Percentiles rank a stretch among this genome's conserved stretches.
These are phyloP conservation scores for Hyaloscypha hepaticicola DNA, from an alignment of 495 filamentous ascomycete species.

Conservation along the genomic window DNA sequence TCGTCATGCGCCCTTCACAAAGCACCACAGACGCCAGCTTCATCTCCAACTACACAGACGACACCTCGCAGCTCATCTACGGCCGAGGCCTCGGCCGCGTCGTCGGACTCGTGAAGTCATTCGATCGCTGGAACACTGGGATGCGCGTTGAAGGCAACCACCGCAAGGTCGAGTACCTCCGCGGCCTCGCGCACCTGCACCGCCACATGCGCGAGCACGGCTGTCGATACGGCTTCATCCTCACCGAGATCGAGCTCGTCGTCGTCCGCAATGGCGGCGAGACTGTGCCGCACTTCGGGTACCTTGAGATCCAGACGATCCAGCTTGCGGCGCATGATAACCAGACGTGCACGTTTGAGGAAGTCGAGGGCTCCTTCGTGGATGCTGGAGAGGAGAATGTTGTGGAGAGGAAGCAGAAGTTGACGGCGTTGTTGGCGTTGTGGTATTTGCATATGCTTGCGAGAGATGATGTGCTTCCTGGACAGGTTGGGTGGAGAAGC, in stretches of 20 bases:
- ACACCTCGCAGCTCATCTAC: constrained; percentile 33
- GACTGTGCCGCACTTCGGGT: constrained; percentile 76
- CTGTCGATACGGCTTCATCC: constrained; percentile 90
- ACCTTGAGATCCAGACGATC: constrained; percentile 69
- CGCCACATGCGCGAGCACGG: constrained; percentile 88
- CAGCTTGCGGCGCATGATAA: constrained; percentile 44
- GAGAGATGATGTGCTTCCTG: constrained; percentile 64
- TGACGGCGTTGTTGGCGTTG: constrained; percentile 78
- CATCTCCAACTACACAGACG: constrained; percentile 36
- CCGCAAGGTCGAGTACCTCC: constrained; percentile 80
- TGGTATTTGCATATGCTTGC: constrained; percentile 86
- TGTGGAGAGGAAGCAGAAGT: constrained; percentile 52
- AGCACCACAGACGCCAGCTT: constrained; percentile 26
- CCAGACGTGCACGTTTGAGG: constrained; percentile 24
- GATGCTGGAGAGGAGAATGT: constrained; percentile 36
- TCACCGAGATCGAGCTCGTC: constrained; percentile 91
- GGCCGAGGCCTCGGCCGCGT: constrained; percentile 51
- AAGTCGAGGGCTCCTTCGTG: constrained; percentile 23
- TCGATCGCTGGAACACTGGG: constrained; percentile 89
- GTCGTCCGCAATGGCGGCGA: constrained; percentile 79
- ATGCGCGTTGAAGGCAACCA: constrained; percentile 82
- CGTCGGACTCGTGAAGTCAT: constrained; percentile 84
- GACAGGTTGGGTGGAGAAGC: constrained; percentile 65
- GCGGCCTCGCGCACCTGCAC: constrained; percentile 79
- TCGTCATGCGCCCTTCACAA: constrained; percentile 32